phyloP scores from a whole-genome alignment of 2,329 filamentous ascomycete species.

The Fusarium mundagurra region DNA sequence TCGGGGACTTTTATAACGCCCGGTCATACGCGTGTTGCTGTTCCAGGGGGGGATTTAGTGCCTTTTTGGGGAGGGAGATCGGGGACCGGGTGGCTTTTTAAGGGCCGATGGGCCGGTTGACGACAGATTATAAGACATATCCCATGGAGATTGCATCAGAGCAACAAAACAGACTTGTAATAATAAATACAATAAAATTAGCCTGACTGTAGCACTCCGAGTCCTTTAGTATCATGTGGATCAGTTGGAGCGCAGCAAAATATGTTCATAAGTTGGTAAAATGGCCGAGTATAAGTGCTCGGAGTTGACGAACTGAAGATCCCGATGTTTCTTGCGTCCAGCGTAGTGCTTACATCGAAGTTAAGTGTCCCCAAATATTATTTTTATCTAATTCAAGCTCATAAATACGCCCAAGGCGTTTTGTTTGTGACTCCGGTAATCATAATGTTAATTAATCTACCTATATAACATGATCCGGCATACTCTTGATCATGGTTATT shows the following conservation, averaged over 20 bases:
- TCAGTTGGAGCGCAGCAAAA: not conserved
- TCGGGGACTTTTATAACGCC: conserved; percentile 19
- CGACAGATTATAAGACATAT: not conserved
- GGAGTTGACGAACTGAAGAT: not conserved
- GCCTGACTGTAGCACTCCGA: rapidly evolving
- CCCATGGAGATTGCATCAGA: not conserved
- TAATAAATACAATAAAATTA: not conserved
- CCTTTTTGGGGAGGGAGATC: not conserved
- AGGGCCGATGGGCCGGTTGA: not conserved
- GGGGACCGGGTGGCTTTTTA: conserved; percentile 2
- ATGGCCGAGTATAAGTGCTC: not conserved
- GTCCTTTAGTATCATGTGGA: rapidly evolving
- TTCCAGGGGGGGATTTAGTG: not conserved
- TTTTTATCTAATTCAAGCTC: too few species aligned
- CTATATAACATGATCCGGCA: not conserved
- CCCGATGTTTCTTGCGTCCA: too few species aligned
- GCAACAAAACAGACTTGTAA: not conserved
- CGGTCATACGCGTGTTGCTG: not conserved
- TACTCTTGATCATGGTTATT: not conserved
- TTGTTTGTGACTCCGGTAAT: rapidly evolving
- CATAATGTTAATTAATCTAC: not conserved
- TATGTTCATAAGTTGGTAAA: not conserved
- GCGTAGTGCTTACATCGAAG: not conserved
- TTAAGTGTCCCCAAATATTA: too few species aligned
- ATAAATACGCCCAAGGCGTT: rapidly evolving